Percentiles rank a stretch among this genome's conserved stretches.
These are phyloP conservation scores for Rhizophagus clarus DNA, from an alignment of 192 early-diverging fungal species.

Conservation along the genomic window DNA sequence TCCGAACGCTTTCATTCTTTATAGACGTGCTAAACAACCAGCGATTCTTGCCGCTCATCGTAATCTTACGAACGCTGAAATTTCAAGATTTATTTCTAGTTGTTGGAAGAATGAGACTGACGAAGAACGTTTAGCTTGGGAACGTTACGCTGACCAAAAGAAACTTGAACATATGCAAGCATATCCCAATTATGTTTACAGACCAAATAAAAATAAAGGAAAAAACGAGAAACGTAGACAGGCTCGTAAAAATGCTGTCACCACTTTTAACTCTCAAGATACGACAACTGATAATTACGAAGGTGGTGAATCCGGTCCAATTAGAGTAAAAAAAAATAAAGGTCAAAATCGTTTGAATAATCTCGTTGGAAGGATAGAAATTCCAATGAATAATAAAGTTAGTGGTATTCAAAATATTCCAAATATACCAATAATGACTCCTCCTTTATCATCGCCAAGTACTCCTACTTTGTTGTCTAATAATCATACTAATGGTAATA, in stretches of 20 bases:
- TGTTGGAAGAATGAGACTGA: slow-evolving; percentile 22
- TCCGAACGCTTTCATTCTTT: slow-evolving; percentile 30
- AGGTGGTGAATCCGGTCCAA: neutral
- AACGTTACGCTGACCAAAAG: slow-evolving; percentile 14
- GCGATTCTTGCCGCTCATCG: slow-evolving; percentile 18
- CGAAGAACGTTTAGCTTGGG: slow-evolving; percentile 14
- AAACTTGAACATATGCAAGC: slow-evolving; percentile 28
- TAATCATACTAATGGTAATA: neutral
- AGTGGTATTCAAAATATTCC: neutral
- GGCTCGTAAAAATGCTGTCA: neutral
- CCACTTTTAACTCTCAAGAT: neutral
- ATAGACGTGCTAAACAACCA: slow-evolving; percentile 28
- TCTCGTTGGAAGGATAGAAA: neutral
- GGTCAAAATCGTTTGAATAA: neutral
- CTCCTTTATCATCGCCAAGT: neutral
- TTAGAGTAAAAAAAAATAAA: neutral
- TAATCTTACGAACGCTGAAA: slow-evolving; percentile 26
- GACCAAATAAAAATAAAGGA: slow-evolving; percentile 26
- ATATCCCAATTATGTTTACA: slow-evolving; percentile 27
- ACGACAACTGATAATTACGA: neutral
- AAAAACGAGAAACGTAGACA: slow-evolving; percentile 17
- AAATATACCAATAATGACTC: neutral
- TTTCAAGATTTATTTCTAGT: slow-evolving; percentile 18
- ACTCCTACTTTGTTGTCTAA: neutral
- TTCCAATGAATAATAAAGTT: neutral